Evolutionary conservation across 2,329 filamentous ascomycete species (phyloP).

Genomic region (Monosporascus sp.): DNA sequence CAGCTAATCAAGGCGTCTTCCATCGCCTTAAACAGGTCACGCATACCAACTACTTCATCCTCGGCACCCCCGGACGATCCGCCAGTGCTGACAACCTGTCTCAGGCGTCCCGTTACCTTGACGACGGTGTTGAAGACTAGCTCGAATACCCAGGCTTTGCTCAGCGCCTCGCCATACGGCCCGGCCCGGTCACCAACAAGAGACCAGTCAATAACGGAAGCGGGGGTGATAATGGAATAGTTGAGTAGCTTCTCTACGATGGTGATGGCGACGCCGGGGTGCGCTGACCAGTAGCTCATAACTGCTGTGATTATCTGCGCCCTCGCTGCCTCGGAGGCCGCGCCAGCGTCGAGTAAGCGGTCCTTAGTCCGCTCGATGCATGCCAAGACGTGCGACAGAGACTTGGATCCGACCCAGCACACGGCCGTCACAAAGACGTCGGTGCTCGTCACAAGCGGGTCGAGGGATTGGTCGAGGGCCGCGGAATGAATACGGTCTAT

Average conservation of each 20-base stretch:
- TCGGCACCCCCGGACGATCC: slow-evolving; percentile 46
- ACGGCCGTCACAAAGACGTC: slow-evolving; percentile 93
- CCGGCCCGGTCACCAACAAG: slow-evolving; percentile 53
- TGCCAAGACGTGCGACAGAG: slow-evolving; percentile 89
- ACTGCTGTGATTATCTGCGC: slow-evolving; percentile 87
- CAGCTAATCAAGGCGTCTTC: slow-evolving; percentile 73
- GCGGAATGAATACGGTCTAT: slow-evolving; percentile 78
- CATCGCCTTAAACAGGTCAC: slow-evolving; percentile 73
- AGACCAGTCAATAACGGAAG: slow-evolving; percentile 85
- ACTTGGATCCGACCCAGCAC: slow-evolving; percentile 91
- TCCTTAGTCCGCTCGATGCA: slow-evolving; percentile 95
- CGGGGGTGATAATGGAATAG: slow-evolving; percentile 87
- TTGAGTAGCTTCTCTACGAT: slow-evolving; percentile 97
- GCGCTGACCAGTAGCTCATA: slow-evolving; percentile 87
- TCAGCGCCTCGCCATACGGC: slow-evolving; percentile 61
- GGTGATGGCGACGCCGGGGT: slow-evolving; percentile 85
- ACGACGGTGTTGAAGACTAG: slow-evolving; percentile 82
- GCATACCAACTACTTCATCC: slow-evolving; percentile 69
- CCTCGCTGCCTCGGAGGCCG: slow-evolving; percentile 68
- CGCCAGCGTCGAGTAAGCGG: slow-evolving; percentile 73
- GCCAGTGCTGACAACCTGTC: slow-evolving; percentile 67
- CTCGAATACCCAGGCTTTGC: slow-evolving; percentile 77
- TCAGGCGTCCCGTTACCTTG: slow-evolving; percentile 83
- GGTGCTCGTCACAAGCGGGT: slow-evolving; percentile 79
- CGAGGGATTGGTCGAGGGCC: slow-evolving; percentile 65